Evolutionary conservation across 2,329 filamentous ascomycete species (phyloP), one percentile per base, ranked within the genome.

Genomic region (Mariannaea elegans): DNA sequence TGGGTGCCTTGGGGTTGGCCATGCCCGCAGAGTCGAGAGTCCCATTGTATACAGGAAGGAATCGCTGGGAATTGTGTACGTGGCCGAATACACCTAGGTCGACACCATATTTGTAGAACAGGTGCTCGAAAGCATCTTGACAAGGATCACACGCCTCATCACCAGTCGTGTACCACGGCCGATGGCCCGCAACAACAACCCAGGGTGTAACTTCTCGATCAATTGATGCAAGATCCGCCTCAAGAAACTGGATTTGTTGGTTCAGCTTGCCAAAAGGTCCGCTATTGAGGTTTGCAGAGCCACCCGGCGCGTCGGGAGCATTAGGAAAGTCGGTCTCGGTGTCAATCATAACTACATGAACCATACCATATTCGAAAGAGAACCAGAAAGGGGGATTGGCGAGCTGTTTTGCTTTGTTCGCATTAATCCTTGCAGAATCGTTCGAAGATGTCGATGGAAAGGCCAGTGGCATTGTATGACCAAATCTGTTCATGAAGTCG

Each of bases 51-150:
- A 75, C 68, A 19, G 73, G 81, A 66, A 74, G 61, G 64, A 84
- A 83, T 2, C 84, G 80, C 72, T 86, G 82, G 29, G 81, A 80
- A 72, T 84, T 84, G 72, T 87, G 84, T 13, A 84, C 81, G 65
- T 87, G 84, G 2, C 84, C 84, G 63, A 84, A 84, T 4, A 87
- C 72, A 19, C 72, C 83, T 7, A 86, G 71, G 60, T 87, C 84
- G 21, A 87, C 84, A 21, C 82, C 82, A 68, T 85, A 84, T 48
- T 79, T 76, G 72, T 84, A 82, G 12, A 86, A 71, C 2, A 86
- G 69, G 1, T 75, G 72, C 73, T 87, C 84, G 60, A 86, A 86
- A 1, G 82, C 83, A 18, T 50, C 10, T 27, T 65, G 63, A n/a
- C 64, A 66, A 8, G 56, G 44, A 7, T 29, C 48, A 42, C 63